Percentiles rank a stretch among this genome's conserved stretches.
phyloP scores from a whole-genome alignment of 164 flowering plant species.

The Kingdonia uniflora region DNA sequence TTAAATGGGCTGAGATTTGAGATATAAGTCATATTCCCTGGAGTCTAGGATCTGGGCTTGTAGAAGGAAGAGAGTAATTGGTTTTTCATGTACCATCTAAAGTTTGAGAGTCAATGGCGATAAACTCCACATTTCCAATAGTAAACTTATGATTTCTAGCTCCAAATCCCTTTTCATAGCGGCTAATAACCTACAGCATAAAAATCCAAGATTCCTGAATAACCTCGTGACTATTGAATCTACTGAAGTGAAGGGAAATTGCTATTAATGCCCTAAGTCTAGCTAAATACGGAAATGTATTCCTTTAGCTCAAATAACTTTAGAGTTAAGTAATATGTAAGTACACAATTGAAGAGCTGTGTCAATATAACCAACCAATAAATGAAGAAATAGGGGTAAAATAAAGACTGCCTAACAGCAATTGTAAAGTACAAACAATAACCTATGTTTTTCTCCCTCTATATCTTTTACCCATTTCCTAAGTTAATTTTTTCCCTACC shows the following conservation, averaged over 20 bases:
- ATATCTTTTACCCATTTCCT: no score
- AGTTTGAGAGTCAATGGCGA: constrained; percentile 75
- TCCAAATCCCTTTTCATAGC: constrained; percentile 70
- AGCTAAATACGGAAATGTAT: not conserved
- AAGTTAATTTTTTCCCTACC: no score
- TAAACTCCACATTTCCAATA: constrained; percentile 62
- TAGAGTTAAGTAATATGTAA: not conserved
- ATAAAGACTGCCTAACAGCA: no score
- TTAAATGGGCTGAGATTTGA: no score
- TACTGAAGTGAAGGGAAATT: not conserved
- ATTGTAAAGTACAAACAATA: no score
- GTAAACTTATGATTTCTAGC: constrained; percentile 44
- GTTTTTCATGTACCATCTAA: constrained; percentile 54
- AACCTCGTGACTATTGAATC: no score
- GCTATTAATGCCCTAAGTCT: not conserved
- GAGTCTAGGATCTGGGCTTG: no score
- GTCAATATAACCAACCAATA: not conserved
- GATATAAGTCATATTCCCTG: no score
- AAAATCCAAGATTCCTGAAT: not conserved
- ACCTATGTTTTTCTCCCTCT: no score
- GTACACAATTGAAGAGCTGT: not conserved
- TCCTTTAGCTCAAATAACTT: not conserved
- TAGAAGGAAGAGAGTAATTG: constrained; percentile 1
- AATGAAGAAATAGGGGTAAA: no score
- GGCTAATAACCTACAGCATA: constrained; percentile 45